Base-by-base conservation (phyloP, 2,329 filamentous ascomycete genomes). In the Ilyonectria sp. region DNA sequence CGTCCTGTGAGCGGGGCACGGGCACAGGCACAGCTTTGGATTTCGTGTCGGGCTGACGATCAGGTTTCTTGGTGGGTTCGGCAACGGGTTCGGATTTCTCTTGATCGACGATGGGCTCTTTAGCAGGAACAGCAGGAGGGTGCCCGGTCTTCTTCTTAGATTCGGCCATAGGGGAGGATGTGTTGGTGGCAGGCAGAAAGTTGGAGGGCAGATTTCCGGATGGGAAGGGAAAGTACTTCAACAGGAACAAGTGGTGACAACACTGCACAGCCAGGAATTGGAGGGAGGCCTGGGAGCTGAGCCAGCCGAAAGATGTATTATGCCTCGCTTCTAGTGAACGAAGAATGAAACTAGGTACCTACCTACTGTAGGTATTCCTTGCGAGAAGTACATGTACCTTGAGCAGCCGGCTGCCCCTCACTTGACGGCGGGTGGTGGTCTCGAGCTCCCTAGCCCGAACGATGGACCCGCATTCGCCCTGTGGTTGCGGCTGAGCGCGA, bases 71-170 rank as follows among this genome's bases (percentile, higher is more conserved):
- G 17, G 13, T 60, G 15, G 52, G 11, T 15, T 58, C 54, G 5
- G 19, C 6, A 6, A 6, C 26, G 11, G 49, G 9, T 15, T 60
- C 47, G n/a, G 52, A 4, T 6, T 49, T 56, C 11, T 46, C 47
- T 17, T 53, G 29, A n/a, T 35, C 37, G 21, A 68, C 33, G 11
- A 71, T 58, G 31, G 50, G 63, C 26, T 74, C 59, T 37, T 73
- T 75, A 6, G 58, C 59, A 60, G 72, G 73, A 2, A 65, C 46
- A 10, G 54, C 44, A 53, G 69, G 73, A 66, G 64, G 63, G 26
- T 60, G 53, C 8, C 37, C 29, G 50, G 13, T 65, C 46, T 54
- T 54, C 21, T 60, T 61, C 31, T 68, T 63, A 15, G 55, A 37
- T 54, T 68, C 71, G 4, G 64, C 46, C 67, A 69, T 75, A 47